Base-by-base conservation (phyloP, 2,329 filamentous ascomycete genomes). In the Alternaria brassicicola region DNA sequence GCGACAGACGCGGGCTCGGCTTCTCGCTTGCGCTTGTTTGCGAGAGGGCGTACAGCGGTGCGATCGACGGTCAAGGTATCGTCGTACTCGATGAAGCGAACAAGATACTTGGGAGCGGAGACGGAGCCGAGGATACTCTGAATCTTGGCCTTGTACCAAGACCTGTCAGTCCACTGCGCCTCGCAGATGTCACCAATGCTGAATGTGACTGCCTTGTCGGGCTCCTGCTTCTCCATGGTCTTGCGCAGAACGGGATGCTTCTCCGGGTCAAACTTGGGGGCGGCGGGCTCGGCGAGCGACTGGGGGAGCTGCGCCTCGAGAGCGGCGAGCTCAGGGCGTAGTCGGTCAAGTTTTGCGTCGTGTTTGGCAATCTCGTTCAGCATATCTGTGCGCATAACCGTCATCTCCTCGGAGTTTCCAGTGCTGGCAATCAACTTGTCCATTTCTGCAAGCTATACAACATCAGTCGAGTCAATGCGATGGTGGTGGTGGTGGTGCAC, bases 11-110 rank as follows among this genome's bases (percentile, higher is more conserved):
- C 86, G 68, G 86, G 88, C 79, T 97, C 93, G 77, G 92, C 90
- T 80, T 97, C 96, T 74, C 92, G 87, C 82, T 97, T 88, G 43
- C 72, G 66, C 74, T 84, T 78, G 59, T 52, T 66, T 12, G 67
- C 66, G 4, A 75, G 55, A 4, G 74, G 72, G 13, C 74, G 75
- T n/a, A 78, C 65, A 31, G 68, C 67, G 31, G 69, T 62, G 36
- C 65, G 63, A 36, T 87, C 86, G 33, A 95, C 81, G 49, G 93
- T 91, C 70, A 91, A 89, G 65, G 97, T 91, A 72, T 98, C 93
- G 61, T 90, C 87, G 80, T 98, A 98, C 71, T 88, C 91, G 80
- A 96, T 94, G 83, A 98, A 99, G 68, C 91, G 95, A 77, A 99
- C 93, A 46, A 92, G 90, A 77, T 97, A 99, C 63, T 97, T 91